Base-by-base conservation (phyloP, 1,139 yeast species). In the Lodderomyces pseudojiufengensis region DNA sequence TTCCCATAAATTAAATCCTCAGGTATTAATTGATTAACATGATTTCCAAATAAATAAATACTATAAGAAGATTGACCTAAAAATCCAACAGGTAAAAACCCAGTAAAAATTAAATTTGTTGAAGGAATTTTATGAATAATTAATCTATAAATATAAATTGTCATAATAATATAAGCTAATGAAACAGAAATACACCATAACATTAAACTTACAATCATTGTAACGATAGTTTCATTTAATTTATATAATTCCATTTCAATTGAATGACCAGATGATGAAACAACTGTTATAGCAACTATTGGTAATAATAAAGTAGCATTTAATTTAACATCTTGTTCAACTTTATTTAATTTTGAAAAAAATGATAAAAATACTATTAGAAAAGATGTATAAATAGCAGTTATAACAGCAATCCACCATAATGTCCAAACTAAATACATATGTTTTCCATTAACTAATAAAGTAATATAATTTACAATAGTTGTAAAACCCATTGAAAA, bases 1-100 rank as follows among this genome's bases (percentile, higher is more conserved):
- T 47, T 48, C 5, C 58, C 58, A 10, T 52, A 36, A 7, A 50
- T 39, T 26, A 43, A 32, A 20, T 44, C 42, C 27, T 38, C 34
- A 33, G 44, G 40, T 27, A 60, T 32, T 15, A 59, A 38, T 12
- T 43, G 30, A 47, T 54, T 48, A 29, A 57, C 38, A 42, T 69
- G 65, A 15, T 57, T 52, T 5, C 87, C 85, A 47, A 82, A 67
- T 32, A 79, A 58, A 45, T 81, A 58, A 10, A 83, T 68, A 3
- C 84, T 84, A 55, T 65, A 84, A 2, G 86, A 75, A 3, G 94
- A 95, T 59, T 87, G 96, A 14, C 96, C 95, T 53, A 84, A 58
- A 24, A 60, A 54, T 24, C 66, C 66, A 24, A 60, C 57, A 3
- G 66, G 66, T 25, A 61, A 47, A 32, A 54, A 55, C 3, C 55